Conservation (phyloP, 2,329 filamentous ascomycete genomes). For the Aspergillus tanneri region DNA sequence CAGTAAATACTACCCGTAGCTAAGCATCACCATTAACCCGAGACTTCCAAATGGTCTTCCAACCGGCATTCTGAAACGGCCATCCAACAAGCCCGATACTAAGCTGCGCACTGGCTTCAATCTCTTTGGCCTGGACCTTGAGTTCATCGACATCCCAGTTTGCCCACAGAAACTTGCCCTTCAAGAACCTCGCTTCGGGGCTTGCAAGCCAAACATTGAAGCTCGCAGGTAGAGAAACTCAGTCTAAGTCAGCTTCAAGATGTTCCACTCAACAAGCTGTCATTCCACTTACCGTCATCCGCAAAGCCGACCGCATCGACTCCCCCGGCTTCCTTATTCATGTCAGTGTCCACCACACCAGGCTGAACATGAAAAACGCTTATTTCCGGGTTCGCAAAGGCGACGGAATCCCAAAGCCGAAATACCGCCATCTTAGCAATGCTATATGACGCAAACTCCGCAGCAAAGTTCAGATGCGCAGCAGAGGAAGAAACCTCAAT, state of each 20-base stretch:
- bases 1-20: too few relatives aligned
- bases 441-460: too few relatives aligned
- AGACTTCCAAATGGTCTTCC: too few relatives aligned
- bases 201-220: constrained; percentile 41
- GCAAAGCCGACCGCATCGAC: neutral
- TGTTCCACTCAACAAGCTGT: neutral
- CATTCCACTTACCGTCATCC: neutral
- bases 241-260: neutral
- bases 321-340: neutral
- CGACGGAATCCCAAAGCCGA: too few relatives aligned
- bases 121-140: constrained; percentile 22
- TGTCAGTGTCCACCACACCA: too few relatives aligned
- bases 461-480: too few relatives aligned
- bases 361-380: too few relatives aligned
- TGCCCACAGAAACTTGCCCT: constrained; percentile 38
- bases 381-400: too few relatives aligned
- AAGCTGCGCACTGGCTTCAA: constrained; percentile 5
- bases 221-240: constrained; percentile 26
- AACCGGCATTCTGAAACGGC: constrained; percentile 3
- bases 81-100: constrained; percentile 9
- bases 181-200: constrained; percentile 41
- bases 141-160: constrained; percentile 48
- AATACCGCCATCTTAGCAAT: too few relatives aligned
- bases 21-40: too few relatives aligned
- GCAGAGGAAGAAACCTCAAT: too few relatives aligned